Conservation (phyloP, 768 basidiomycete genomes). For the Kwoniella bestiolae region DNA sequence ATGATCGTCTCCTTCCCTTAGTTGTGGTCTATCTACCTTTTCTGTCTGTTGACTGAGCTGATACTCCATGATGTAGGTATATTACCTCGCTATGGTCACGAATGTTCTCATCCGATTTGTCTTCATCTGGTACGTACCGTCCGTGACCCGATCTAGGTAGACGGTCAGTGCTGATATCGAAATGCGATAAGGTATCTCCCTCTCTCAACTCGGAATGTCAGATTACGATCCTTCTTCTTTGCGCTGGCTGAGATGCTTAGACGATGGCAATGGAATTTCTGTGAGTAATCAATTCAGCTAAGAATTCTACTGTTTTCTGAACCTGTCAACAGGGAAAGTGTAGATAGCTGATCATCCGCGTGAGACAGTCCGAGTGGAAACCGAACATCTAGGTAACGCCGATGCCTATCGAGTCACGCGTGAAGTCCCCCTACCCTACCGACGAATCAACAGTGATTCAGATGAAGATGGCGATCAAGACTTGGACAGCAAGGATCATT, state of each 20-base stretch:
- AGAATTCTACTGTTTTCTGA: no score
- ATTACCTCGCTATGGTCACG: constrained; percentile 62
- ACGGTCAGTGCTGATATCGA: neutral
- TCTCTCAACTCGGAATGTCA: constrained; percentile 59
- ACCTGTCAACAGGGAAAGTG: no score
- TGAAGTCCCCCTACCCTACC: constrained; percentile 84
- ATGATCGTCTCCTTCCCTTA: no score
- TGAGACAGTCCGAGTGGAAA: constrained; percentile 73
- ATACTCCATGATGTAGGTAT: no score
- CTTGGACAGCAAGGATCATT: neutral
- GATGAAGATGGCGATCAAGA: constrained; percentile 57
- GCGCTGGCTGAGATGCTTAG: constrained; percentile 77
- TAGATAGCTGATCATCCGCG: constrained; percentile 15
- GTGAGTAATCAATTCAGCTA: constrained; percentile 60
- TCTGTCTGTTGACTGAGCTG: no score
- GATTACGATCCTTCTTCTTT: constrained; percentile 69
- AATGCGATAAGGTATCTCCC: constrained; percentile 65
- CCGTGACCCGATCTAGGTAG: no score
- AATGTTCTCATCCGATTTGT: constrained; percentile 77
- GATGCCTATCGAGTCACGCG: constrained; percentile 83
- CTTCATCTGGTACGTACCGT: constrained; percentile 65
- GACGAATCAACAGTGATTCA: constrained; percentile 60
- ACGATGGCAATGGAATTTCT: constrained; percentile 90
- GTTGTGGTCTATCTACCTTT: no score
- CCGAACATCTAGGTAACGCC: constrained; percentile 90